Evolutionary conservation across 2,329 filamentous ascomycete species (phyloP), one percentile per base, ranked within the genome.

Genomic region (Akanthomyces uredinophilus): DNA sequence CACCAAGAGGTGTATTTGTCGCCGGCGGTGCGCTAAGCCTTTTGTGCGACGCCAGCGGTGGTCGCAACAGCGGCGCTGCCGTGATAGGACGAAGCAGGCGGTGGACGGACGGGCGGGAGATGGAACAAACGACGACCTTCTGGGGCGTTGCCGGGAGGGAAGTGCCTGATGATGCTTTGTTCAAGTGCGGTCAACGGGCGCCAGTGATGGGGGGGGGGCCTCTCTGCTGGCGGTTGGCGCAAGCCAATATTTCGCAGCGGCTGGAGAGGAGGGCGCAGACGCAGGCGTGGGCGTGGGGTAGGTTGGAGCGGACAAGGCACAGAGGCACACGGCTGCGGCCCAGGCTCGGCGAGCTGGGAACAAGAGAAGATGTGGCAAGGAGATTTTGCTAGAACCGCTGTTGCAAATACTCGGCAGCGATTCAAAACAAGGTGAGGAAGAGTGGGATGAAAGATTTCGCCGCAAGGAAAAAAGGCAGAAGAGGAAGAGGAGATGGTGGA

Each of bases 251-350:
- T 52, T 51, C 27, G 57, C 47, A 60, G 47, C 57, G 57, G 57
- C 47, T 60, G 57, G 57, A 52, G 57, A 60, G 41, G 57, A 60
- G 57, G 57, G 54, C 43, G 54, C 54, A 58, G 43, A 58, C 57
- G 57, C 57, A 50, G 47, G 47, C 22, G 35, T 22, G 57, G 35
- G 57, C 57, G 57, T 60, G 57, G 57, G 57, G 57, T 52, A 60
- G 22, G 32, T 29, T 37, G 35, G 27, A 10, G 53, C 53, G 39
- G 43, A 46, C 46, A 51, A 29, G 22, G 24, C 24, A 44, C 39
- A 58, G 20, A 41, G 39, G 43, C 27, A 46, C 41, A 22, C 54
- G 39, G 27, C 41, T 47, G 39, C 41, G 43, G 24, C 24, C 37
- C 37, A 16, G 35, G 37, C n/a, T 43, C 37, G 16, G 39, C 52